Percentiles rank a stretch among this genome's conserved stretches.
These are phyloP conservation scores for Penicillium pulvis DNA, from an alignment of 495 filamentous ascomycete genomes.

Conservation along the genomic window DNA sequence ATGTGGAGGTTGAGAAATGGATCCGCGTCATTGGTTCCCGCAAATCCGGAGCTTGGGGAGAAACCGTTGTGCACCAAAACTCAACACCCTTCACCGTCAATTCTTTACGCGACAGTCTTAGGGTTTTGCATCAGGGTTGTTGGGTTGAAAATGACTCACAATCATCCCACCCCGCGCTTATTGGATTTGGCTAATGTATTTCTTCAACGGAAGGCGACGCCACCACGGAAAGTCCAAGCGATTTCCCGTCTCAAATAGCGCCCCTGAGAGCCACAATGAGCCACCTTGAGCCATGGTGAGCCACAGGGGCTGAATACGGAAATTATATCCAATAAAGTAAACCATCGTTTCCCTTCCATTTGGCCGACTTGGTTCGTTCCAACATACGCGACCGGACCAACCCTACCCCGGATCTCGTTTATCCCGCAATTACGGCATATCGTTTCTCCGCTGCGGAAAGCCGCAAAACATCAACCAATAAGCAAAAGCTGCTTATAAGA, in stretches of 20 bases:
- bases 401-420: not conserved
- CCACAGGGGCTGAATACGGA: too few species aligned
- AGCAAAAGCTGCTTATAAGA: too few species aligned
- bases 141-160: too few species aligned
- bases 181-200: too few species aligned
- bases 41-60: not conserved
- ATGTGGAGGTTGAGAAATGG: not conserved
- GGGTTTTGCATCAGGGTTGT: too few species aligned
- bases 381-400: not conserved
- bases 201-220: too few species aligned
- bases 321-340: not conserved
- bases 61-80: not conserved
- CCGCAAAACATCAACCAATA: too few species aligned
- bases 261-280: too few species aligned
- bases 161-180: too few species aligned
- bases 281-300: too few species aligned
- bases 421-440: not conserved
- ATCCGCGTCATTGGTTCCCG: constrained; percentile 6
- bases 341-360: not conserved
- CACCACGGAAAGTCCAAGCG: too few species aligned
- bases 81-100: not conserved
- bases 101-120: not conserved
- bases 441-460: not conserved
- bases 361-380: not conserved
- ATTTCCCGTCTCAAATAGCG: too few species aligned